Evolutionary conservation across 1,139 yeast species (phyloP).

Genomic region (Dujonia santamariae): DNA sequence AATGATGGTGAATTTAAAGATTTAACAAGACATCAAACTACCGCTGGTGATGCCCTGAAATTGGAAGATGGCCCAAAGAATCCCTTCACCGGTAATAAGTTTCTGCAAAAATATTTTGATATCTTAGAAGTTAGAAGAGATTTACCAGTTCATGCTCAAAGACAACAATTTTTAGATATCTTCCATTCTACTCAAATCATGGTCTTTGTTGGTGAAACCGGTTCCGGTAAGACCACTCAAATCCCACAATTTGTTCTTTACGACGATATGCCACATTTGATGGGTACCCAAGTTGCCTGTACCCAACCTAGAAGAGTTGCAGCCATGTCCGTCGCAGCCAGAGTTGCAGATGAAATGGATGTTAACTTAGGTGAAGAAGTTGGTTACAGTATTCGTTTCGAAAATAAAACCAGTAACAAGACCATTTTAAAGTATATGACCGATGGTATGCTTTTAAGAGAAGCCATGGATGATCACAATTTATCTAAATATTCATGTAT

Average conservation of each 20-base stretch:
- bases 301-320: conserved; percentile 98
- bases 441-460: conserved; percentile 96
- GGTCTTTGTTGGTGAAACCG: conserved; percentile 99
- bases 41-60: conserved; percentile 63
- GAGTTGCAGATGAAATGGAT: conserved; percentile 97
- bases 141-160: conserved; percentile 90
- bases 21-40: conserved; percentile 62
- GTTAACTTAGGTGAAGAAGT: conserved; percentile 88
- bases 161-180: conserved; percentile 79
- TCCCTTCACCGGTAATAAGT: conserved; percentile 72
- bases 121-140: conserved; percentile 78
- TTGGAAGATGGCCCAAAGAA: conserved; percentile 65
- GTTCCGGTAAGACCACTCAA: conserved; percentile 97
- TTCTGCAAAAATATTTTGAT: conserved; percentile 65
- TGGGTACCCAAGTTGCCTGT: conserved; percentile 85
- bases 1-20: conserved; percentile 57
- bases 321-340: conserved; percentile 94
- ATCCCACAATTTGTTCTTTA: conserved; percentile 93
- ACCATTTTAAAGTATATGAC: conserved; percentile 95
- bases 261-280: conserved; percentile 84
- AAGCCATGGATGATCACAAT: conserved; percentile 95
- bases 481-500: conserved; percentile 81
- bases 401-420: conserved; percentile 75
- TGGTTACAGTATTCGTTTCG: conserved; percentile 92
- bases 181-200: conserved; percentile 89